phyloP scores from a whole-genome alignment of 192 early-diverging fungal species.

The Bifiguratus adelaidae region DNA sequence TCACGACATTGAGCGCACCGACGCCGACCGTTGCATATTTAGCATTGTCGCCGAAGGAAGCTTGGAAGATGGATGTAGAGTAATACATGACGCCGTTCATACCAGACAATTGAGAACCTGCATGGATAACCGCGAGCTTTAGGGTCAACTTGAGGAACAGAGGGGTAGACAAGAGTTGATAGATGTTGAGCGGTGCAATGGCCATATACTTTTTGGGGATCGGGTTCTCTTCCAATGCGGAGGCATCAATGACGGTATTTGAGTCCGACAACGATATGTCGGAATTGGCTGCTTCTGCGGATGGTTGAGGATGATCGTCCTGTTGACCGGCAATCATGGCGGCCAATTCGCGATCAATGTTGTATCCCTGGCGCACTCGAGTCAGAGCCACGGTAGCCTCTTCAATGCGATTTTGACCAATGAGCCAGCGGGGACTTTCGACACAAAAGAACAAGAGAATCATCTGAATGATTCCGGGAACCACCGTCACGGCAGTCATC shows the following conservation, averaged over 20 bases:
- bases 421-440: constrained; percentile 60
- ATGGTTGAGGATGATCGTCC: neutral
- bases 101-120: constrained; percentile 45
- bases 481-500: constrained; percentile 28
- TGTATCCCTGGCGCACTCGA: constrained; percentile 42
- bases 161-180: constrained; percentile 19
- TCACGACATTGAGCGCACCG: constrained; percentile 42
- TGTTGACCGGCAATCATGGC: constrained; percentile 21
- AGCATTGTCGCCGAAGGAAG: constrained; percentile 34
- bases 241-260: neutral
- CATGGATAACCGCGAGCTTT: constrained; percentile 47
- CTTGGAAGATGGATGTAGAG: constrained; percentile 50
- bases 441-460: constrained; percentile 46
- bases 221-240: constrained; percentile 10
- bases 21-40: constrained; percentile 44
- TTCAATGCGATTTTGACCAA: constrained; percentile 35
- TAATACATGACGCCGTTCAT: constrained; percentile 61
- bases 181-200: constrained; percentile 7
- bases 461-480: constrained; percentile 46
- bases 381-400: constrained; percentile 52
- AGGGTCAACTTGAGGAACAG: constrained; percentile 26
- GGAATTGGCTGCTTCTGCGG: neutral
- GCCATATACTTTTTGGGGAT: too few relatives aligned
- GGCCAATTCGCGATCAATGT: constrained; percentile 47
- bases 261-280: too few relatives aligned